phyloP scores from a whole-genome alignment of 805 yeast species.

The Ogataea trehalophila region DNA sequence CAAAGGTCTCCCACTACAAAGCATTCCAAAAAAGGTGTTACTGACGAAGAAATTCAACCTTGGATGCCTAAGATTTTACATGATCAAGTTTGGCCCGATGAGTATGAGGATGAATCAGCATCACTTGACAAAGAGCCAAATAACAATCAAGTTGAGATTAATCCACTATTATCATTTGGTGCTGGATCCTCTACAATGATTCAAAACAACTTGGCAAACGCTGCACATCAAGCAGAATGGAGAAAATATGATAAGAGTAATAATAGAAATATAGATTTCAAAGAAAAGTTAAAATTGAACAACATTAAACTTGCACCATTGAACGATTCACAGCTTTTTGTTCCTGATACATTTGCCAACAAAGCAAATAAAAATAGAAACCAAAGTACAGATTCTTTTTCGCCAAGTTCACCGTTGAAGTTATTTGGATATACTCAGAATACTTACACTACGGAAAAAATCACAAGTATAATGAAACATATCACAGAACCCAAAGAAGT shows the following conservation, averaged over 20 bases:
- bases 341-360: slow-evolving; percentile 30
- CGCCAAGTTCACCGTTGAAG: slow-evolving; percentile 29
- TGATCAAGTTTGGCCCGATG: slow-evolving; percentile 25
- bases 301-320: slow-evolving; percentile 17
- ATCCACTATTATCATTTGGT: slow-evolving; percentile 20
- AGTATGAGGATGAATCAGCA: not conserved
- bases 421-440: slow-evolving; percentile 27
- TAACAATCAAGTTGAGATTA: not conserved
- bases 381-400: slow-evolving; percentile 18
- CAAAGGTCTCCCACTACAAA: slow-evolving; percentile 12
- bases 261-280: slow-evolving; percentile 11
- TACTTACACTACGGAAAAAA: slow-evolving; percentile 27
- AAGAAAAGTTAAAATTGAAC: slow-evolving; percentile 17
- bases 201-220: slow-evolving; percentile 11
- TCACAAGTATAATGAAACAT: slow-evolving; percentile 22
- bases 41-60: not conserved
- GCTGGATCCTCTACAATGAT: slow-evolving; percentile 21
- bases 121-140: not conserved
- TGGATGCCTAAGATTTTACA: slow-evolving; percentile 27
- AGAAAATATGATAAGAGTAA: slow-evolving; percentile 17
- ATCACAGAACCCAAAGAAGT: slow-evolving; percentile 4
- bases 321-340: slow-evolving; percentile 11
- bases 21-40: not conserved
- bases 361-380: slow-evolving; percentile 13
- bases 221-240: slow-evolving; percentile 27